Evolutionary conservation across 495 filamentous ascomycete genomes (phyloP).

Genomic region (Parmelia sp.): DNA sequence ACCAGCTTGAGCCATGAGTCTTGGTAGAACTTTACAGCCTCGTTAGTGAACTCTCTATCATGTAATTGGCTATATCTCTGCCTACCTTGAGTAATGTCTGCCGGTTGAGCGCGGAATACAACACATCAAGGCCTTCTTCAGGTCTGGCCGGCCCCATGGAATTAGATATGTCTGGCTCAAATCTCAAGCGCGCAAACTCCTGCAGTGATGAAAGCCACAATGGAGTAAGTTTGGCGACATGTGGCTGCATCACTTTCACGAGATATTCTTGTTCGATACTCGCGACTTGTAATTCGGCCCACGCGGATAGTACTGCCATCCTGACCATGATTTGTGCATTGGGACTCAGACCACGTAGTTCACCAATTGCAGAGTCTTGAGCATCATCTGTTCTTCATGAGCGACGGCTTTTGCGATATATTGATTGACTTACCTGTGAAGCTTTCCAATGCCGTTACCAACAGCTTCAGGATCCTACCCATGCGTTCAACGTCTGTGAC

Average conservation of each 20-base stretch:
- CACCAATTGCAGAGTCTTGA: slow-evolving; percentile 80
- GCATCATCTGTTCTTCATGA: slow-evolving; percentile 43
- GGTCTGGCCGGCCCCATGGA: slow-evolving; percentile 61
- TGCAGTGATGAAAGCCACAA: slow-evolving; percentile 89
- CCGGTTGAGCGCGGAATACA: slow-evolving; percentile 89
- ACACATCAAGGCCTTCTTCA: slow-evolving; percentile 74
- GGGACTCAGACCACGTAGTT: slow-evolving; percentile 85
- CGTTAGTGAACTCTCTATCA: neutral
- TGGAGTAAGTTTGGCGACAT: slow-evolving; percentile 80
- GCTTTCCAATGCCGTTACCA: slow-evolving; percentile 87
- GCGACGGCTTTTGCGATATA: neutral
- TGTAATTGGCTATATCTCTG: neutral
- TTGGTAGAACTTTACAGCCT: slow-evolving; percentile 71
- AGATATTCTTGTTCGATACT: slow-evolving; percentile 90
- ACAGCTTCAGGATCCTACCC: slow-evolving; percentile 89
- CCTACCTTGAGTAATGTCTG: slow-evolving; percentile 76
- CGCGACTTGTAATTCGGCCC: slow-evolving; percentile 97
- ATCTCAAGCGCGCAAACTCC: slow-evolving; percentile 88
- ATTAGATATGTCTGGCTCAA: slow-evolving; percentile 94
- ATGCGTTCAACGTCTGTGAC: slow-evolving; percentile 97
- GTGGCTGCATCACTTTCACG: slow-evolving; percentile 79
- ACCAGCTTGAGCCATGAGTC: slow-evolving; percentile 95
- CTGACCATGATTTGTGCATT: slow-evolving; percentile 98
- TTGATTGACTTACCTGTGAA: slow-evolving; percentile 55
- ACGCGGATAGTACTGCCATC: slow-evolving; percentile 93